Evolutionary conservation across 495 filamentous ascomycete genomes (phyloP).

Genomic region (Penicillium bialowiezense): DNA sequence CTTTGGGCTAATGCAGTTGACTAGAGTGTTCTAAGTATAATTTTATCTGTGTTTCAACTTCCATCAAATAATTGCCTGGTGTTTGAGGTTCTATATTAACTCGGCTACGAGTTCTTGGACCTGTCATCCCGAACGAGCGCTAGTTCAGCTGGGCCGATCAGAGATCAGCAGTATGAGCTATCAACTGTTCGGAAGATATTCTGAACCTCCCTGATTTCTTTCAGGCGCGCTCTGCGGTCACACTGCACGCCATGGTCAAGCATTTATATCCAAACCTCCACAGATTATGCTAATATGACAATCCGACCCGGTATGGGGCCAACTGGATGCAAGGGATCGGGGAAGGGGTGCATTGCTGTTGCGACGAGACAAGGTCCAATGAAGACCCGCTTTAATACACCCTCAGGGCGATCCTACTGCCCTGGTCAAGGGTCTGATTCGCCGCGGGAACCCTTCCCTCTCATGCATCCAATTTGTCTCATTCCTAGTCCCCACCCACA

Average conservation of each 20-base stretch:
- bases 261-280: constrained; percentile 20
- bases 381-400: constrained; percentile 24
- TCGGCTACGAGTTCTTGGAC: neutral
- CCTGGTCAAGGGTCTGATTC: constrained; percentile 30
- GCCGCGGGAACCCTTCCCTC: constrained; percentile 8
- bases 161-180: constrained; percentile 5
- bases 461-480: constrained; percentile 29
- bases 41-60: too few species aligned
- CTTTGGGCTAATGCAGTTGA: neutral
- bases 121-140: constrained; percentile 1
- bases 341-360: constrained; percentile 24
- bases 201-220: neutral
- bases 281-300: constrained; percentile 2
- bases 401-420: constrained; percentile 24
- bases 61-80: too few species aligned
- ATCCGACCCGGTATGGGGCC: constrained; percentile 12
- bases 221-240: neutral
- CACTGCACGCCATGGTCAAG: constrained; percentile 17
- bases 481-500: constrained; percentile 21
- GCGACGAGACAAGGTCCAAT: constrained; percentile 31
- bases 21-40: too few species aligned
- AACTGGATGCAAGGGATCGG: constrained; percentile 23
- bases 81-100: too few species aligned
- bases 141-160: too few species aligned
- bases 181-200: neutral